Conservation (phyloP, 768 basidiomycete species). For the Kwoniella dendrophila region DNA sequence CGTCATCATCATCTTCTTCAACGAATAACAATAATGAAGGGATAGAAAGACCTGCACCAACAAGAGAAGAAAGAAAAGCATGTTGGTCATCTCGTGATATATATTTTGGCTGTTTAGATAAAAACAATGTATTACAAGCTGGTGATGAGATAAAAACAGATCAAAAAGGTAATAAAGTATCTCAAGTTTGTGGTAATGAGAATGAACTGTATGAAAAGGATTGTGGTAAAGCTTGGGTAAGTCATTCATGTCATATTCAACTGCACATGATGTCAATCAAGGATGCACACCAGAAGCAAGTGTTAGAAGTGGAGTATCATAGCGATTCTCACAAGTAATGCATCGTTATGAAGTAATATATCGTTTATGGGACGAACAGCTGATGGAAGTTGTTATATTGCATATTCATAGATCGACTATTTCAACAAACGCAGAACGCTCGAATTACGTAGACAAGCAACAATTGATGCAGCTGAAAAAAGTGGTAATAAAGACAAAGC, state of each 20-base stretch:
- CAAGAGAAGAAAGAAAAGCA: slow-evolving; percentile 69
- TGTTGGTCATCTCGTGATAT: slow-evolving; percentile 86
- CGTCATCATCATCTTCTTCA: slow-evolving; percentile 30
- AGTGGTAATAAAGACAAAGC: slow-evolving; percentile 22
- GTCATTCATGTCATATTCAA: slow-evolving; percentile 6
- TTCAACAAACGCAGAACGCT: slow-evolving; percentile 88
- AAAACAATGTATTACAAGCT: slow-evolving; percentile 67
- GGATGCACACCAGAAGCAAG: too few relatives aligned
- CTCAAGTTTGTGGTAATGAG: slow-evolving; percentile 63
- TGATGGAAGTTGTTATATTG: background rate
- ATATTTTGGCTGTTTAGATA: slow-evolving; percentile 83
- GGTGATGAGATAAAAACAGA: slow-evolving; percentile 64
- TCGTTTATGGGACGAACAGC: background rate
- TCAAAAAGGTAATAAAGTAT: slow-evolving; percentile 33
- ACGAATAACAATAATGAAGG: slow-evolving; percentile 20
- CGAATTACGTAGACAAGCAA: slow-evolving; percentile 50
- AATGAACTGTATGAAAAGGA: slow-evolving; percentile 67
- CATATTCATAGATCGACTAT: slow-evolving; percentile 74
- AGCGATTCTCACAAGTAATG: background rate
- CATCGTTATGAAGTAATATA: background rate
- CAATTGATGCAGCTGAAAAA: slow-evolving; percentile 47
- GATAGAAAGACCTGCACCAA: slow-evolving; percentile 49
- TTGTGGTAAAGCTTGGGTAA: slow-evolving; percentile 85
- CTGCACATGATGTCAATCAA: too few relatives aligned
- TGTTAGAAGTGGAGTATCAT: too few relatives aligned